Evolutionary conservation across 2,329 filamentous ascomycete genomes (phyloP), one percentile per base, ranked within the genome.

Genomic region (Bisporella sp.): DNA sequence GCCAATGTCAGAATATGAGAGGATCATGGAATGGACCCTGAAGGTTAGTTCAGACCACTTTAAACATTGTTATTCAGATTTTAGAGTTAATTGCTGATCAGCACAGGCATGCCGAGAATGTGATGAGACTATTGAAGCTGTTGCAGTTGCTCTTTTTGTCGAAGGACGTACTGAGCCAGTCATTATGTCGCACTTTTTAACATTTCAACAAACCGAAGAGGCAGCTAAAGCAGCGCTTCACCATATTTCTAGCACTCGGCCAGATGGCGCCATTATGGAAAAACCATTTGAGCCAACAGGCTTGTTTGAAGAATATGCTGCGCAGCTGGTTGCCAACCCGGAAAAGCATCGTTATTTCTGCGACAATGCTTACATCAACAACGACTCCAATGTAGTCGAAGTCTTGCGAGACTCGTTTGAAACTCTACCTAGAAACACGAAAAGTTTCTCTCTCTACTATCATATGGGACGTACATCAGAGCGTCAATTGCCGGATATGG

Each of bases 321-420:
- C 65, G 12, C 75, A 79, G 60, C 65, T 62, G 1, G 56, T 58
- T 0, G 71, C 73, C n/a, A 76, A 77, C 57, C 76, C 77, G 0
- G 53, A 64, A n/a, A 63, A 62, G 3, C 71, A 76, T 63, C 68
- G 75, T 5, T 79, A 77, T 62, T 69, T 66, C 47, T 66, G 67
- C 2, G 76, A 79, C 47, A 79, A 79, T 56, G 70, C 67, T 0
- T 79, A 77, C 57, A 60, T 79, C 29, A 50, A 62, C 4, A 73
- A 78, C 57, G 68, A 74, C 37, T 67, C 64, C 1, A 71, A 78
- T 54, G 69, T 77, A 0, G 61, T 69, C 0, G 57, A 61, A 1
- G 69, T 74, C 0, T 61, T 79, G 21, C 69, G 75, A 53, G 54
- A 63, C 29, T 70, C 73, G 1, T 78, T 78, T 54, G 73, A 69